A percentile compares a stretch with the other conserved stretches of the same genome.
These are phyloP conservation scores for Angomonas ambiguus DNA, from an alignment of 208 protist species.

Conservation along the genomic window DNA sequence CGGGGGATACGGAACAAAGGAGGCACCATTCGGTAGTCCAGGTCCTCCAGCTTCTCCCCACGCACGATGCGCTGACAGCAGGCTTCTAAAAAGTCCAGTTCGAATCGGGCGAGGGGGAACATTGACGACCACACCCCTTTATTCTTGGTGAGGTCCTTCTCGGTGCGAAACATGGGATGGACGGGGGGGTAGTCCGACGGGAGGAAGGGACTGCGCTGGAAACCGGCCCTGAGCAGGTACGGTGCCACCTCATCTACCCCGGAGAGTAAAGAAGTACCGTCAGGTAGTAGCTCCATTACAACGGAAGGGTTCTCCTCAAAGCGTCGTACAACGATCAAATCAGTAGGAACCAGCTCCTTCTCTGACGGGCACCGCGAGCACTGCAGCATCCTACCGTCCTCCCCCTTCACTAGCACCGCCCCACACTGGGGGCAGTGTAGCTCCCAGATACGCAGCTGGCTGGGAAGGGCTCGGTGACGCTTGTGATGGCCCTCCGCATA, in stretches of 20 bases:
- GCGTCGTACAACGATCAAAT: slow-evolving; percentile 61
- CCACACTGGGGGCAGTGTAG: slow-evolving; percentile 64
- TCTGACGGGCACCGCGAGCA: slow-evolving; percentile 18
- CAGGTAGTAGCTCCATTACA: slow-evolving; percentile 71
- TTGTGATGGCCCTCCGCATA: slow-evolving; percentile 38
- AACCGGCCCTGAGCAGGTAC: slow-evolving; percentile 72
- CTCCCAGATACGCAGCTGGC: slow-evolving; percentile 67
- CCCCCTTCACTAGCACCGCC: slow-evolving; percentile 45
- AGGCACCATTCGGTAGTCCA: slow-evolving; percentile 59
- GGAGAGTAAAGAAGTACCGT: slow-evolving; percentile 68
- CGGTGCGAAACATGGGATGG: not conserved
- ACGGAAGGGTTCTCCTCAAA: slow-evolving; percentile 44
- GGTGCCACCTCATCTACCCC: slow-evolving; percentile 63
- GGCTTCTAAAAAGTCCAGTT: slow-evolving; percentile 86
- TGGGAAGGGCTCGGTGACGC: slow-evolving; percentile 41
- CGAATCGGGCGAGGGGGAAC: slow-evolving; percentile 47
- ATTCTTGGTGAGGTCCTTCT: slow-evolving; percentile 6
- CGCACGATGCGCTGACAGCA: slow-evolving; percentile 71
- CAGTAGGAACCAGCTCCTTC: slow-evolving; percentile 11
- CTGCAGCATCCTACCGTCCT: slow-evolving; percentile 31
- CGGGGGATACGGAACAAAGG: slow-evolving; percentile 74
- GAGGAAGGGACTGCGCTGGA: slow-evolving; percentile 51
- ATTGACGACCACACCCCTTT: slow-evolving; percentile 65
- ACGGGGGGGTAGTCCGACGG: not conserved
- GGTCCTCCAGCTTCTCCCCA: slow-evolving; percentile 33